Evolutionary conservation across 1,284 basidiomycete genomes (phyloP), one percentile per base, ranked within the genome.

Genomic region (Boletus austroedulis): DNA sequence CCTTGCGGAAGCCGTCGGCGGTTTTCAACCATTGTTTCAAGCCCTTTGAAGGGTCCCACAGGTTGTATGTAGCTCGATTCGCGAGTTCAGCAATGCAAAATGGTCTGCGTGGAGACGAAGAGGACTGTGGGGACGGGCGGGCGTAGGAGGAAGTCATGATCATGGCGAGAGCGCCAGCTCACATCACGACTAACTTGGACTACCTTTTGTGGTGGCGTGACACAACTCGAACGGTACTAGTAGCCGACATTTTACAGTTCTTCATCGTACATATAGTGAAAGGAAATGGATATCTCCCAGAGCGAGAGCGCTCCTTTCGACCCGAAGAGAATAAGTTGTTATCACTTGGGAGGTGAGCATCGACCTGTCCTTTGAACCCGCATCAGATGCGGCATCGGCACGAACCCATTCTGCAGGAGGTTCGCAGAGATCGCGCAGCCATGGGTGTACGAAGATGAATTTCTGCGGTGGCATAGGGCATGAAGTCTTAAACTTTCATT

Each of bases 41-140:
- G 28, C 75, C 64, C 58, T 64, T 73, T 36, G 74, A 68, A 2
- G 75, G 67, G 53, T 75, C 73, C 73, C 71, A 75, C 29, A 67
- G 54, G 55, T 68, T 65, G 19, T 63, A 45, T 46, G 73, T 65
- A 36, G 73, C 73, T 24, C 65, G 67, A 45, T 76, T 64, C 15
- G 75, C 74, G 28, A 75, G 75, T n/a, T 76, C 74, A 4, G 73
- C 72, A 8, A 75, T 76, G 3, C 63, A 72, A 17, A 63, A 62
- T 0, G 73, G 73, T 28, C 73, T 69, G n/a, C 71, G 67, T 5
- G 52, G 59, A 6, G 66, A 61, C 34, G 61, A 48, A 23, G 60
- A 41, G 44, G 66, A 48, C 50, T 63, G 71, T 6, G 69, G 59
- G 14, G 72, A 62, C 29, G 52, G 29, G 36, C 64, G 65, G 51